phyloP scores from a whole-genome alignment of 192 early-diverging fungal species.

The Lobosporangium transversale region DNA sequence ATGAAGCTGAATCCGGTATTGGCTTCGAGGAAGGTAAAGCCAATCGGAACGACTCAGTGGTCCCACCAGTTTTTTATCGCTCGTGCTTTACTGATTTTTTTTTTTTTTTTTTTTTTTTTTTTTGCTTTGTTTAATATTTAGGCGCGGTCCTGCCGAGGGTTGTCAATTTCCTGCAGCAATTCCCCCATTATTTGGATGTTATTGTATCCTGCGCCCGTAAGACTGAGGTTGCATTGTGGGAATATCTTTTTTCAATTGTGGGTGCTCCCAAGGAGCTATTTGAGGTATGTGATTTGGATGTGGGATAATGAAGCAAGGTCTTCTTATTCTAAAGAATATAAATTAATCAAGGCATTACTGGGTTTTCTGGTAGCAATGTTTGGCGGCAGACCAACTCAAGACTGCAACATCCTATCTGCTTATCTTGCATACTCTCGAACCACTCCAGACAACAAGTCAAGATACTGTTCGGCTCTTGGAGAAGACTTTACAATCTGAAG shows the following conservation, averaged over 20 bases:
- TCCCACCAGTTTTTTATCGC: neutral
- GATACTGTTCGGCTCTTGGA: slow-evolving; percentile 77
- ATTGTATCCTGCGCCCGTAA: slow-evolving; percentile 97
- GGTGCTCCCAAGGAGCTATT: slow-evolving; percentile 89
- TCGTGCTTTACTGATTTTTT: no score
- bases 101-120: no score
- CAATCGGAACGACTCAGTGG: neutral
- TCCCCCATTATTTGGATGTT: slow-evolving; percentile 82
- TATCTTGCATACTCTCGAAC: slow-evolving; percentile 91
- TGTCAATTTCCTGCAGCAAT: slow-evolving; percentile 82
- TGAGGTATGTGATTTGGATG: slow-evolving; percentile 60
- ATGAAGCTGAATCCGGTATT: slow-evolving; percentile 72
- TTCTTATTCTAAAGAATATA: no score
- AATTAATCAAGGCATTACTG: neutral
- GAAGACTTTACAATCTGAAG: slow-evolving; percentile 75
- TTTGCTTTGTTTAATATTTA: no score
- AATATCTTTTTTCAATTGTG: slow-evolving; percentile 83
- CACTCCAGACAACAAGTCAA: slow-evolving; percentile 54
- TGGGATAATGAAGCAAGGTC: no score
- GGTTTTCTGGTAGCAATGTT: slow-evolving; percentile 63
- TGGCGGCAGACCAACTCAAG: slow-evolving; percentile 71
- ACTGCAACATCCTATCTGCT: slow-evolving; percentile 95
- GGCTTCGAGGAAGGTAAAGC: slow-evolving; percentile 56
- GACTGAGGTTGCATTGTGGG: slow-evolving; percentile 94
- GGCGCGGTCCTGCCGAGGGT: slow-evolving; percentile 74